Conservation (phyloP, 2,329 filamentous ascomycete genomes). For the Nannizziopsis barbatae region DNA sequence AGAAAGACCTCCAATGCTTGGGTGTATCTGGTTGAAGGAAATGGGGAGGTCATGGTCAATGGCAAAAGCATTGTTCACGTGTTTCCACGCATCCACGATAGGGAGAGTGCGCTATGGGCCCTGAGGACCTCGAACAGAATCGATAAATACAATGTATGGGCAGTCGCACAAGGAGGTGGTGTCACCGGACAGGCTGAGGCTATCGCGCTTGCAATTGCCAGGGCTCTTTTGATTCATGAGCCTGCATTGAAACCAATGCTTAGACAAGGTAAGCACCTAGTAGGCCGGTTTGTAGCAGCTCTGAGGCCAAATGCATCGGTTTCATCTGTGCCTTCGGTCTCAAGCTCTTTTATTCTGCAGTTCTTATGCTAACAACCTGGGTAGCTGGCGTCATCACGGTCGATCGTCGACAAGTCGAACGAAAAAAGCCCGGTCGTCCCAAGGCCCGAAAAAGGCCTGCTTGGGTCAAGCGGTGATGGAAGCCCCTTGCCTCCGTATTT, state of each 20-base stretch:
- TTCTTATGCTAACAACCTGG: slow-evolving; percentile 1
- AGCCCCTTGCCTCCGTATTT: slow-evolving; percentile 4
- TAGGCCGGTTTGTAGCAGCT: not conserved
- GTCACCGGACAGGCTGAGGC: slow-evolving; percentile 94
- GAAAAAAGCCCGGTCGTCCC: slow-evolving; percentile 91
- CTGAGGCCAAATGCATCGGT: not conserved
- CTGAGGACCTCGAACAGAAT: slow-evolving; percentile 69
- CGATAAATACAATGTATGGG: slow-evolving; percentile 97
- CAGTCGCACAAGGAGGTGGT: slow-evolving; percentile 70
- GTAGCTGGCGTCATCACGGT: slow-evolving; percentile 85
- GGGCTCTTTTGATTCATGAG: slow-evolving; percentile 81
- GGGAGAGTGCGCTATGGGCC: slow-evolving; percentile 88
- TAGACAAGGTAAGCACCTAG: slow-evolving; percentile 62
- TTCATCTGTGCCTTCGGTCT: slow-evolving; percentile 15
- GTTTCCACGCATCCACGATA: slow-evolving; percentile 82
- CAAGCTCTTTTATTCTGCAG: slow-evolving; percentile 14
- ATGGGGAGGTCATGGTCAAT: slow-evolving; percentile 81
- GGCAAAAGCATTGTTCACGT: slow-evolving; percentile 70
- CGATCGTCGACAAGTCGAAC: slow-evolving; percentile 84
- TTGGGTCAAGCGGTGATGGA: slow-evolving; percentile 73
- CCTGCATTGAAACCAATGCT: slow-evolving; percentile 79
- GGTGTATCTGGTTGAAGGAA: slow-evolving; percentile 83
- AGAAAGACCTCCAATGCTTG: slow-evolving; percentile 79
- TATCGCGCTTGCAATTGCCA: slow-evolving; percentile 77
- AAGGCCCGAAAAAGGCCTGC: slow-evolving; percentile 97